These are phyloP conservation scores for Parasitella parasitica DNA, from an alignment of 371 early-diverging fungal species.

Conservation along the genomic window DNA sequence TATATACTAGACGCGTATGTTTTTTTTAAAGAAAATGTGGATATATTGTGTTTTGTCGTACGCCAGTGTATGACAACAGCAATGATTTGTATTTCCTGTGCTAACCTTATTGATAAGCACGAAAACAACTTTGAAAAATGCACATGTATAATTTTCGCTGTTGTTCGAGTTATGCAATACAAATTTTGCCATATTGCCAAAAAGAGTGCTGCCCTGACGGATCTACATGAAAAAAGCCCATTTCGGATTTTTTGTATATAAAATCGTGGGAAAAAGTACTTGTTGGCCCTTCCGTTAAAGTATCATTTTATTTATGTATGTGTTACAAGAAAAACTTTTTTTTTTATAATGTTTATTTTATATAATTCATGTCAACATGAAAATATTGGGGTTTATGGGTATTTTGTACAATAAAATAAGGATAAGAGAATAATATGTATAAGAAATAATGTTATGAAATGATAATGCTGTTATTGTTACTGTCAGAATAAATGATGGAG, in stretches of 20 bases:
- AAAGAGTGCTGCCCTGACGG: not conserved
- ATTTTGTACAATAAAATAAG: slow-evolving; percentile 1
- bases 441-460: not conserved
- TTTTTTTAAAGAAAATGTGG: not conserved
- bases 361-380: slow-evolving; percentile 3
- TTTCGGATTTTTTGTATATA: not conserved
- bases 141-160: not conserved
- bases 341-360: not conserved
- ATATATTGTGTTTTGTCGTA: not conserved
- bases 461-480: not conserved
- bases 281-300: slow-evolving; percentile 1
- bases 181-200: not conserved
- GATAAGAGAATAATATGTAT: not conserved
- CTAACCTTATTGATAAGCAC: not conserved
- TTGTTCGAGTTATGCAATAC: not conserved
- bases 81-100: not conserved
- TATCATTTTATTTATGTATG: slow-evolving; percentile 1
- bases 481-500: slow-evolving; percentile 15
- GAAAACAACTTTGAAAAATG: not conserved
- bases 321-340: slow-evolving; percentile 1
- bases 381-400: not conserved
- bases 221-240: not conserved
- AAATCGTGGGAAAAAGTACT: not conserved
- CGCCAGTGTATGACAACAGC: not conserved
- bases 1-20: not conserved